phyloP scores from a whole-genome alignment of 257 asterid genomes.

The Nicotiana undulata region DNA sequence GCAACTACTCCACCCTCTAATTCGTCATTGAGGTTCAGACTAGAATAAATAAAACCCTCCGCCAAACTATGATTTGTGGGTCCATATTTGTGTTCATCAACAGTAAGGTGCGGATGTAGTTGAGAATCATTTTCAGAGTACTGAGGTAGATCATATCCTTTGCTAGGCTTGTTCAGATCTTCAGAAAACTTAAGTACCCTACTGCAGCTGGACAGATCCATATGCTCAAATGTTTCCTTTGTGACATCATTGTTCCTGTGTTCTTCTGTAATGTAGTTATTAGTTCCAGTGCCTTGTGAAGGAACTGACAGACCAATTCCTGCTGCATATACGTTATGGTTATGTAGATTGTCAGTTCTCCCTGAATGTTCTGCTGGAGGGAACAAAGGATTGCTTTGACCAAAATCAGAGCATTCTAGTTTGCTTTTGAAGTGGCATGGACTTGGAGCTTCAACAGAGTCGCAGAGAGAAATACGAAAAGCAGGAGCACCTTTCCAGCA shows the following conservation, averaged over 20 bases:
- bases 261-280: conserved; percentile 24
- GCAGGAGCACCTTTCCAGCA: conserved; percentile 94
- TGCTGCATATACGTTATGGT: conserved; percentile 27
- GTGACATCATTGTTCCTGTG: conserved; percentile 20
- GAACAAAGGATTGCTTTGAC: conserved; percentile 25
- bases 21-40: conserved; percentile 32
- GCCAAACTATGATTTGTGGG: conserved; percentile 11
- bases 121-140: conserved; percentile 24
- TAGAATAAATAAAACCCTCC: conserved; percentile 13
- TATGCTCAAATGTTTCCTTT: conserved; percentile 17
- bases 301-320: conserved; percentile 16
- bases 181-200: conserved; percentile 28
- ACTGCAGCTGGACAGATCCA: conserved; percentile 16
- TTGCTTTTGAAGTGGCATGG: conserved; percentile 22
- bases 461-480: conserved; percentile 40
- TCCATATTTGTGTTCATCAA: conserved; percentile 21
- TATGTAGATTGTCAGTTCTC: conserved; percentile 17
- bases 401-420: conserved; percentile 23
- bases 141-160: conserved; percentile 20
- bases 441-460: conserved; percentile 34
- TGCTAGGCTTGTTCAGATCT: conserved; percentile 23
- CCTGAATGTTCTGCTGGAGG: conserved; percentile 24
- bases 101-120: conserved; percentile 20
- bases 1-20: conserved; percentile 63
- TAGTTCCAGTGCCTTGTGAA: conserved; percentile 21